A percentile compares a stretch with the other conserved stretches of the same genome.
phyloP scores from a whole-genome alignment of 2,329 filamentous ascomycete species.

The Diaporthe sp. region DNA sequence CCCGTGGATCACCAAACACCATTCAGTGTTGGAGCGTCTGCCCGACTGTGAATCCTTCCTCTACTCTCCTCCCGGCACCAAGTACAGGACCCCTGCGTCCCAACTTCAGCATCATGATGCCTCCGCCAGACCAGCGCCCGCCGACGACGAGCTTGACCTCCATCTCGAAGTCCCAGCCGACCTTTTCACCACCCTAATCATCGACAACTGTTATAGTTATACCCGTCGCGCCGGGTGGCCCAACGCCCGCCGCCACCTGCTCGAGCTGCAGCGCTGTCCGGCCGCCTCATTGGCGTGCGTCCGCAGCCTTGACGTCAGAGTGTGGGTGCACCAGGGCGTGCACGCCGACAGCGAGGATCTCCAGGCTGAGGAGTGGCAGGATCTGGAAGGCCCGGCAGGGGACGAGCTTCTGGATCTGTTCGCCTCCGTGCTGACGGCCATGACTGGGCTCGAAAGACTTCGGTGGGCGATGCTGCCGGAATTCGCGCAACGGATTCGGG shows the following conservation, averaged over 20 bases:
- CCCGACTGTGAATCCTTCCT: conserved; percentile 7
- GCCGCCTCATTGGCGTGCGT: too few species aligned
- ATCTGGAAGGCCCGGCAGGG: too few species aligned
- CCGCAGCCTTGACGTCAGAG: too few species aligned
- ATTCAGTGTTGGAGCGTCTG: conserved; percentile 9
- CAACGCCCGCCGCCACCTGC: not conserved
- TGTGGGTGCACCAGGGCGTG: too few species aligned
- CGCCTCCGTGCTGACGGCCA: too few species aligned
- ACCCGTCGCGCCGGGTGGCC: not conserved
- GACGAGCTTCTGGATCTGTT: too few species aligned
- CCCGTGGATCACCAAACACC: conserved; percentile 18
- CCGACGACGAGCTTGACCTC: not conserved
- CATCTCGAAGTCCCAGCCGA: not conserved
- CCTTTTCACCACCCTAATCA: not conserved
- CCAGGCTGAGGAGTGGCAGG: too few species aligned
- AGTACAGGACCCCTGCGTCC: conserved; percentile 39
- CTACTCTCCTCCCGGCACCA: conserved; percentile 35
- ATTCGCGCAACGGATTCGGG: too few species aligned
- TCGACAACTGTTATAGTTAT: not conserved
- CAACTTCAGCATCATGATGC: not conserved
- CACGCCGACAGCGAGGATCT: too few species aligned
- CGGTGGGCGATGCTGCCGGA: too few species aligned
- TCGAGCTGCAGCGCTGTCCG: too few species aligned
- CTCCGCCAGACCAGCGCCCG: not conserved
- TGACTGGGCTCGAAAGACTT: too few species aligned